Percentiles rank a stretch among this genome's conserved stretches.
Conservation (phyloP, 169 alveolate genomes). For the Cryptosporidium meleagridis region DNA sequence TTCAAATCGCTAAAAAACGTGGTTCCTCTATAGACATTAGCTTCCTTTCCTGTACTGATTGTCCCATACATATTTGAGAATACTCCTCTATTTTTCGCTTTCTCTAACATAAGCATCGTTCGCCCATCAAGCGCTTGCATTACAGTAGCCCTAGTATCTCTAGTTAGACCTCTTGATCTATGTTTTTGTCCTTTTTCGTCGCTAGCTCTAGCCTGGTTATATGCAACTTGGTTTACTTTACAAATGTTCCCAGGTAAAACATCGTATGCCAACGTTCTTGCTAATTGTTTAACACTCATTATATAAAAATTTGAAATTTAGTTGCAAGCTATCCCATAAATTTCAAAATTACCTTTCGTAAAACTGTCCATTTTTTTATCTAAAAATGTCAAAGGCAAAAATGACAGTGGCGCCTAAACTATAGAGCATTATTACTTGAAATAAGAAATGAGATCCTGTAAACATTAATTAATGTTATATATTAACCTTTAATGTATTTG, state of each 20-base stretch:
- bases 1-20: slow-evolving; percentile 71
- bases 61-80: slow-evolving; percentile 94
- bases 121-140: slow-evolving; percentile 96
- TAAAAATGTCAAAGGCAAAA: slow-evolving; percentile 3
- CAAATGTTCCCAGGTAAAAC: slow-evolving; percentile 62
- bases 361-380: neutral
- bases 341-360: neutral
- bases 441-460: neutral
- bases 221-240: slow-evolving; percentile 61
- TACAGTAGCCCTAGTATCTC: slow-evolving; percentile 96
- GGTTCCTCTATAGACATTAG: slow-evolving; percentile 93
- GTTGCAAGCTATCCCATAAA: neutral
- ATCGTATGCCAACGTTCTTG: slow-evolving; percentile 44
- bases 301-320: neutral
- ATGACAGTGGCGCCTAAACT: slow-evolving; percentile 1
- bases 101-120: slow-evolving; percentile 91
- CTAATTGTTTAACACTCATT: slow-evolving; percentile 1
- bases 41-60: slow-evolving; percentile 98
- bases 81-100: slow-evolving; percentile 89
- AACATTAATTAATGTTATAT: neutral
- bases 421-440: neutral
- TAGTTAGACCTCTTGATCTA: slow-evolving; percentile 86
- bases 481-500: neutral
- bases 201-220: slow-evolving; percentile 65
- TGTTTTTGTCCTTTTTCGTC: slow-evolving; percentile 72